Conservation (phyloP, 805 yeast species). For the Aciculoconidium aculeatum region DNA sequence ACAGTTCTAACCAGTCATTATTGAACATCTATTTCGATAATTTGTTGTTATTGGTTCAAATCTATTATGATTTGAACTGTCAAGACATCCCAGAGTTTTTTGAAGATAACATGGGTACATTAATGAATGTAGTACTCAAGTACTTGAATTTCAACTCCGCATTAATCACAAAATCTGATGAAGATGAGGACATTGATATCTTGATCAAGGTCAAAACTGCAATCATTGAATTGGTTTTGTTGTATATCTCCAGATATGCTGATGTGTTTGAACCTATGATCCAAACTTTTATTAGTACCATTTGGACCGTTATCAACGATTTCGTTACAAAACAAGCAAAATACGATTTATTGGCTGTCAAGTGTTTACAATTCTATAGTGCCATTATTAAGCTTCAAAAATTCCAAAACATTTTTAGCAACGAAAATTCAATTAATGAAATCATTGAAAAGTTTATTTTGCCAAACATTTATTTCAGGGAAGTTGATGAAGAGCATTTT, state of each 20-base stretch:
- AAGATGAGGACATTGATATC: constrained; percentile 64
- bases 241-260: constrained; percentile 86
- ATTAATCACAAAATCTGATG: constrained; percentile 49
- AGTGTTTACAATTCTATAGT: constrained; percentile 74
- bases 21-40: constrained; percentile 62
- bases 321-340: constrained; percentile 64
- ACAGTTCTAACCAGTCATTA: constrained; percentile 40
- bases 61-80: constrained; percentile 90
- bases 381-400: constrained; percentile 69
- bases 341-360: constrained; percentile 79
- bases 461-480: constrained; percentile 84
- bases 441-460: constrained; percentile 77
- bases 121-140: constrained; percentile 79
- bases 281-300: constrained; percentile 69
- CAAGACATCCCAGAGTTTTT: constrained; percentile 98
- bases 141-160: constrained; percentile 61
- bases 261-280: constrained; percentile 83
- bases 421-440: constrained; percentile 52
- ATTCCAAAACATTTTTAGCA: constrained; percentile 51
- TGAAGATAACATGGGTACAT: constrained; percentile 76
- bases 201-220: constrained; percentile 71
- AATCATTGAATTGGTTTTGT: constrained; percentile 76
- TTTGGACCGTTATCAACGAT: constrained; percentile 69
- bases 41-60: constrained; percentile 63
- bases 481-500: constrained; percentile 83